phyloP scores from a whole-genome alignment of 2,329 filamentous ascomycete species.

The Conoideocrella luteorostrata region DNA sequence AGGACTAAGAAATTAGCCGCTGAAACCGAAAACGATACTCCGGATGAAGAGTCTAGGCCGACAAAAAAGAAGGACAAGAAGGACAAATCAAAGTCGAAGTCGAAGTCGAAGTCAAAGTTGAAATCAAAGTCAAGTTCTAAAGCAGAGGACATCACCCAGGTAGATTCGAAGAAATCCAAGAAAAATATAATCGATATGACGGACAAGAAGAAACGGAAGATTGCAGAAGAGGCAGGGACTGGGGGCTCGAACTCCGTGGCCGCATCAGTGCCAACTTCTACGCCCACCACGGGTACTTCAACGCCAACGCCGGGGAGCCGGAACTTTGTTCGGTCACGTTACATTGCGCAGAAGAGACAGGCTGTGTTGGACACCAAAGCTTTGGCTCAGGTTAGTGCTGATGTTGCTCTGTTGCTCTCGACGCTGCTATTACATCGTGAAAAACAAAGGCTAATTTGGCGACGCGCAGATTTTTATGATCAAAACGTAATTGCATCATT shows the following conservation, averaged over 20 bases:
- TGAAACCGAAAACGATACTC: conserved; percentile 13
- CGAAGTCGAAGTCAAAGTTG: conserved; percentile 13
- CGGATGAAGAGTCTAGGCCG: conserved; percentile 28
- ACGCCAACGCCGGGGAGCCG: conserved; percentile 46
- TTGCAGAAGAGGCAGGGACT: conserved; percentile 25
- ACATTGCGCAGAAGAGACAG: conserved; percentile 83
- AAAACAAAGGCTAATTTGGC: conserved; percentile 2
- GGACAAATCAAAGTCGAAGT: conserved; percentile 12
- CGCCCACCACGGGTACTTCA: conserved; percentile 27
- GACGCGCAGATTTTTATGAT: conserved; percentile 60
- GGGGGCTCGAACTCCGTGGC: conserved; percentile 14
- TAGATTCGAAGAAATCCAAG: conserved; percentile 30
- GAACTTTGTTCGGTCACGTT: conserved; percentile 69
- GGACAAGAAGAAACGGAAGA: conserved; percentile 46
- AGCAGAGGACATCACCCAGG: conserved; percentile 15
- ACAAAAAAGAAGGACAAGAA: conserved; percentile 33
- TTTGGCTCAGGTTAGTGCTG: conserved; percentile 67
- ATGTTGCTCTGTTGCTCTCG: not conserved
- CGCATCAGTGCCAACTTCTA: conserved; percentile 16
- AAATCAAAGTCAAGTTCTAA: conserved; percentile 15
- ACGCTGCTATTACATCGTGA: too few relatives aligned
- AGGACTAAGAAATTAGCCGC: conserved; percentile 22
- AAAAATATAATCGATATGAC: conserved; percentile 38
- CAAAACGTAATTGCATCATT: conserved; percentile 32
- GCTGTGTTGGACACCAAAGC: conserved; percentile 76